Base-by-base conservation (phyloP, 306 rosid genomes). In the Rosa persica region DNA sequence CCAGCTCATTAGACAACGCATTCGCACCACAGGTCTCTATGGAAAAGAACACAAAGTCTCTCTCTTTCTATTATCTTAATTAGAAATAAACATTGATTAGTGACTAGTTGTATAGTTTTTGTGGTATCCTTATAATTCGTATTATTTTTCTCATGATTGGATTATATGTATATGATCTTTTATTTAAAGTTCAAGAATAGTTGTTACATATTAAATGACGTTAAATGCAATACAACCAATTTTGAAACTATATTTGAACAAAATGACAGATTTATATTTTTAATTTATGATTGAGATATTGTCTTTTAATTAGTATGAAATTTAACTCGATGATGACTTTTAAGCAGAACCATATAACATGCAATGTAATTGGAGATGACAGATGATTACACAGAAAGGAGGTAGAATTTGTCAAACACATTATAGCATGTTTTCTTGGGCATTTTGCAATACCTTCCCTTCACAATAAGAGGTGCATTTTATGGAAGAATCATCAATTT, bases 1-100 rank as follows among this genome's bases (percentile, higher is more conserved):
- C 66, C 76, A 52, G 76, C 80, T n/a, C 48, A 76, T 13, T 48
- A 9, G 55, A 70, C 72, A 58, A 69, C 75, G 58, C 71, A 38
- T n/a, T 11, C 6, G 65, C 65, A 58, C 16, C 65, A 58, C 9
- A 55, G 42, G 20, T 36, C 81, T 39, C 12, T 27, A 27, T 27
- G 61, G 62, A 57, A 57, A n/a, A 1, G 5, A 58, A 58, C 25
- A 2, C 6, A 12, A 3, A 3, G 65, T 58, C 65, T 58, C 10
- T 11, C 7, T 58, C 65, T 23, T 58, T 58, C 16, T 58, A 23
- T 3, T 58, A 58, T 58, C 65, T 4, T 23, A n/a, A 20, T 48
- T 48, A 48, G 19, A 48, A 13, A 48, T 15, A 13, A 51, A 49
- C 8, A 49, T 49, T 16, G 4, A 49, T 17, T 5, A 5, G 5